Base-by-base conservation (phyloP, 805 yeast species). In the Metschnikowia arizonensis region DNA sequence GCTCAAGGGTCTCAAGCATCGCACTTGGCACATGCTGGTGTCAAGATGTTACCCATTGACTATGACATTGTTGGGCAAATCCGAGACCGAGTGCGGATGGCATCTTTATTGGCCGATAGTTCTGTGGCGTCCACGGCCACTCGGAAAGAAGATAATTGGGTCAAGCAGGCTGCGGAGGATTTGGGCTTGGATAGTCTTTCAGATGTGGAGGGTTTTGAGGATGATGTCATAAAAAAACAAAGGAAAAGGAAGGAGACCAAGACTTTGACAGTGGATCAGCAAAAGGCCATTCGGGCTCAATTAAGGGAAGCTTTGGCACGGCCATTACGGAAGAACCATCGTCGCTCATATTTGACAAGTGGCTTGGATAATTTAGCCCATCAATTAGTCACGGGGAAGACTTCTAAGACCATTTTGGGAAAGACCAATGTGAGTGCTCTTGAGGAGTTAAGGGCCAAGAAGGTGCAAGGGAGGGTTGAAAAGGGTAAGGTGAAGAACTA, bases 101-200 rank as follows among this genome's bases (percentile, higher is more conserved):
- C 97, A 5, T 74, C 83, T 18, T 78, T 82, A 56, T 68, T 93
- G 41, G 90, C 95, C 0, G 95, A 87, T 52, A 73, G 87, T 14
- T 80, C 79, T 32, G 69, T 82, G 12, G 77, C 83, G 2, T 64
- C 78, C 2, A 77, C 82, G 15, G 77, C 85, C 4, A 64, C 79
- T 28, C 72, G 71, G 31, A 85, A 83, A 56, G 93, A 88, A 52
- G 81, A 81, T 45, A 72, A 79, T 19, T 89, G 98, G 97, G 71
- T 89, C 48, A 77, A 79, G 48, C 81, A 88, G 59, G 97, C 97
- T 0, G 98, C 98, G 0, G 93, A 85, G 43, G 99, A 93, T 41
- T 72, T 93, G 45, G 99, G 96, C 7, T 66, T 90, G 32, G 97
- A 86, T 29, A 73, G 82, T 41, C 64, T 81, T 43, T 70, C 77